Evolutionary conservation across 257 asterid species (phyloP), one percentile per base, ranked within the genome.

Genomic region (Solanum tarijense): DNA sequence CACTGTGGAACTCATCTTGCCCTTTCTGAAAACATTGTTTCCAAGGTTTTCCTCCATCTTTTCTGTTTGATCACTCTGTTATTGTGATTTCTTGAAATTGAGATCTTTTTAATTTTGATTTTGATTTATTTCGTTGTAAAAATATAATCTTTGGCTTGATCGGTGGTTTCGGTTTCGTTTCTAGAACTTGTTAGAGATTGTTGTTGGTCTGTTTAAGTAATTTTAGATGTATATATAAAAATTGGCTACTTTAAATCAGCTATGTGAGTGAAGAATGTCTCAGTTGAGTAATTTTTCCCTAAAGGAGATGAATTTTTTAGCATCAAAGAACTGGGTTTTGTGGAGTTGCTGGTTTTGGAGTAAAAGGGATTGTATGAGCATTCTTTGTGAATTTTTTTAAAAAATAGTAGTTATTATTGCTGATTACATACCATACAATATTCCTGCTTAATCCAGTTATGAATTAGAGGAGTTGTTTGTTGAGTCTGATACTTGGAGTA

Each of bases 1-100:
- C 90, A 88, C 74, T 88, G 90, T 60, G 86, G 81, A 52, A 88
- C 90, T 31, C 90, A 88, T 83, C 90, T 88, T 58, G 88, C 90
- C 76, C 88, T 88, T 29, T 71, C 84, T 38, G 81, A 88, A 8
- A 71, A 84, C 58, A 55, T 88, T 31, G 76, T 83, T 38, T 88
- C 90, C 48, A 88, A 83, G 90, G 90, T 88, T 83, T 34, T 75
- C 9, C 36, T 79, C 31, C 60, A 4, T 78, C 82, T 78, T 48
- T 9, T 79, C 55, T 83, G 4, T 69, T 72, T 43, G 68, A 39
- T 69, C 65, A 39, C 71, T 39, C 88, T 32, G 12, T 21, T 58
- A 9, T 76, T 23, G 3, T 76, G 3, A 76, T 85, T 65, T 85
- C 39, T 16, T 52, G n/a, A 16, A 52, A 16, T 52, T 52, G 62